A percentile compares a stretch with the other conserved stretches of the same genome.
Conservation (phyloP, 169 alveolate genomes). For the Cryptosporidium sp. region DNA sequence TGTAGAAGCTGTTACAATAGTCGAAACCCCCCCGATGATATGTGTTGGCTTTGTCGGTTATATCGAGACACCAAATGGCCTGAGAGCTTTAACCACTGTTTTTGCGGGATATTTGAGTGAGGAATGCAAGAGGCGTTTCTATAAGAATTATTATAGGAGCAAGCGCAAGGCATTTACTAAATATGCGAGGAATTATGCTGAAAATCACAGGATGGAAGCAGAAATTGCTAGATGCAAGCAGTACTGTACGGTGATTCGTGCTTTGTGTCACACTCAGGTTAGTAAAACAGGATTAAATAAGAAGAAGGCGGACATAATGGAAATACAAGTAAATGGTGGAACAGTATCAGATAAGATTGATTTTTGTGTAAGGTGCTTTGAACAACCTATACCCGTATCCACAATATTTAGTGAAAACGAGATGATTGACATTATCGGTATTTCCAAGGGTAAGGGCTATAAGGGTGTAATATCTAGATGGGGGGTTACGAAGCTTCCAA, state of each 20-base stretch:
- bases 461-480: slow-evolving; percentile 99
- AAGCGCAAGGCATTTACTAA: slow-evolving; percentile 99
- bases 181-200: slow-evolving; percentile 90
- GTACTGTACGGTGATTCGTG: slow-evolving; percentile 98
- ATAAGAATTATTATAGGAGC: slow-evolving; percentile 97
- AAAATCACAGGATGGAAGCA: slow-evolving; percentile 90
- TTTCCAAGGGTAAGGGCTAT: slow-evolving; percentile 99
- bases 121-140: slow-evolving; percentile 97
- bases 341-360: slow-evolving; percentile 95
- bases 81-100: slow-evolving; percentile 97
- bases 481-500: slow-evolving; percentile 99
- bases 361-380: slow-evolving; percentile 94
- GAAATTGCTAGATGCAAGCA: slow-evolving; percentile 94
- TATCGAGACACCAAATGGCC: slow-evolving; percentile 99
- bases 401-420: slow-evolving; percentile 97
- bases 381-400: slow-evolving; percentile 95
- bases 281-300: slow-evolving; percentile 93
- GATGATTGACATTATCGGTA: slow-evolving; percentile 98
- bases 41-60: slow-evolving; percentile 99
- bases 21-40: slow-evolving; percentile 99
- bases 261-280: slow-evolving; percentile 98
- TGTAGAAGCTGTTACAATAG: slow-evolving; percentile 99
- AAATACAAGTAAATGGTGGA: slow-evolving; percentile 99
- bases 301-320: slow-evolving; percentile 99
- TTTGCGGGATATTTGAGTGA: slow-evolving; percentile 98